A percentile compares a stretch with the other conserved stretches of the same genome.
phyloP scores from a whole-genome alignment of 1,139 yeast species.

The Geotrichum bryndzae region DNA sequence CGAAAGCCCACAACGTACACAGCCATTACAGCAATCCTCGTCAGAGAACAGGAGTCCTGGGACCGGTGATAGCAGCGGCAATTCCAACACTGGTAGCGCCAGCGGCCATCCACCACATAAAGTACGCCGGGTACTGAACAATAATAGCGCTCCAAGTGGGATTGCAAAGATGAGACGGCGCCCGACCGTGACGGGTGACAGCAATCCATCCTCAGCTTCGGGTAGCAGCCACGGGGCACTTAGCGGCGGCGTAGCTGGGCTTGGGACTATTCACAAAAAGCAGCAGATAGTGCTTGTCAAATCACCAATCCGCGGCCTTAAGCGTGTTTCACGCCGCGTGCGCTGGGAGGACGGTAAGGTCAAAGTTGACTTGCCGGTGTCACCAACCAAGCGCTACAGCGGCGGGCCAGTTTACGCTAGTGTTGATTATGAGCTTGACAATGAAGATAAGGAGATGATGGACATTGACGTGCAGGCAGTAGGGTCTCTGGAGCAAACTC shows the following conservation, averaged over 20 bases:
- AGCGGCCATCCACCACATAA: not conserved
- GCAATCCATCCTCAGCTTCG: not conserved
- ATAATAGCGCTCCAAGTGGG: not conserved
- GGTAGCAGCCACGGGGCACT: not conserved
- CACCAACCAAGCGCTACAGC: not conserved
- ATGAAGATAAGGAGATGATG: not conserved
- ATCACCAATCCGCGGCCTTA: slow-evolving; percentile 21
- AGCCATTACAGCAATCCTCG: not conserved
- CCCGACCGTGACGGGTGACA: not conserved
- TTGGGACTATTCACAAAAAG: not conserved
- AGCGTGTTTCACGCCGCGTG: slow-evolving; percentile 26
- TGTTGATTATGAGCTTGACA: not conserved
- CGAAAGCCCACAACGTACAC: not conserved
- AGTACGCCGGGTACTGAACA: not conserved
- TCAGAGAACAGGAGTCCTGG: not conserved
- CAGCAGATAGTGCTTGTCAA: slow-evolving; percentile 17
- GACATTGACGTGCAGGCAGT: not conserved
- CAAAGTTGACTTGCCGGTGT: not conserved
- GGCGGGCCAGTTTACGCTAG: not conserved
- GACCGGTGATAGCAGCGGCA: not conserved
- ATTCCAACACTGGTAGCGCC: not conserved
- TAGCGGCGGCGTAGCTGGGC: not conserved
- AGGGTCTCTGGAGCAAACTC: not conserved
- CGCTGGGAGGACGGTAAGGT: slow-evolving; percentile 25
- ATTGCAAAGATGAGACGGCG: not conserved